Evolutionary conservation across 768 basidiomycete species (phyloP), one percentile per base, ranked within the genome.

Genomic region (Coprinopsis cinerea): DNA sequence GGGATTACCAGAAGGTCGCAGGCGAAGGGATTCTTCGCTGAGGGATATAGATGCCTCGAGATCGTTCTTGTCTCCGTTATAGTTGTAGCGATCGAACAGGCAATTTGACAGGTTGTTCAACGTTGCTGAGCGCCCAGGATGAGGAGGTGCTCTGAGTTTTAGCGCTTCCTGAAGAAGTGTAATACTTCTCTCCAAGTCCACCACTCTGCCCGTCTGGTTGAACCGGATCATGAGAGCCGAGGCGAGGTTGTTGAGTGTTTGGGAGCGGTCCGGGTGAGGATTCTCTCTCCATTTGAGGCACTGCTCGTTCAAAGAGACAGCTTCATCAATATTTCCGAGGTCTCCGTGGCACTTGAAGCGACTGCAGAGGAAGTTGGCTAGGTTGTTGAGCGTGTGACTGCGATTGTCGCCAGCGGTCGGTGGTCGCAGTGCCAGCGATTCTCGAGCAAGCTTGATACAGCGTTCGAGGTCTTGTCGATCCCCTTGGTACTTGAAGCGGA

Each of bases 21-120:
- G 17, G 1, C 50, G 52, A 15, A 53, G 54, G 15, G 53, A 57
- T 11, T 47, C 41, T 22, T 44, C 43, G 20, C 54, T 51, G 13
- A 44, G 20, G 9, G 5, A 26, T 17, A 65, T 59, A 4, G 60
- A 55, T 48, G 56, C 42, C 10, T 61, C 48, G 6, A 63, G 46
- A 44, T 56, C 55, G 15, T 2, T 3, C 2, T 9, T 3, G 20
- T 51, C 44, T 14, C 52, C 37, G 20, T 23, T 23, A 13, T 39
- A 37, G 10, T 41, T 14, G 27, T 48, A 59, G 30, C 50, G 50
- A n/a, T 23, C n/a, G 28, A 27, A 13, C 22, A 51, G 53, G 17
- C 35, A 20, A 44, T 13, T 25, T 17, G 51, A 54, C 15, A 60
- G 57, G 30, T 59, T 48, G 43, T 48, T 49, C 18, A 61, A 56